Conservation (phyloP, 345 rosid genomes). For the Arabidopsis arenosa region DNA sequence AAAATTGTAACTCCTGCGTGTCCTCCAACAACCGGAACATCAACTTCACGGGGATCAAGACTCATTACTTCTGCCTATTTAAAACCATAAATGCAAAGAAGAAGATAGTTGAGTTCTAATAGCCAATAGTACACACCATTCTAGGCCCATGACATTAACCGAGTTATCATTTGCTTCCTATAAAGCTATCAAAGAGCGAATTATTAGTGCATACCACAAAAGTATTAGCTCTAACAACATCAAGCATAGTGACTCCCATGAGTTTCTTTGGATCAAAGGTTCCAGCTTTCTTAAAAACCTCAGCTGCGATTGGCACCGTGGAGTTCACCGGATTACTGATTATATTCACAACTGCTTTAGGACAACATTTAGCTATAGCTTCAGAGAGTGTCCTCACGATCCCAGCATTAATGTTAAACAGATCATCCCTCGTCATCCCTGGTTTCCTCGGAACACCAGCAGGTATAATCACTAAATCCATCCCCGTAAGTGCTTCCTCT, state of each 20-base stretch:
- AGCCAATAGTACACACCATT: neutral
- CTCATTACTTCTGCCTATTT: slow-evolving; percentile 77
- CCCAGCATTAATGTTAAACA: slow-evolving; percentile 96
- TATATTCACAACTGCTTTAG: slow-evolving; percentile 79
- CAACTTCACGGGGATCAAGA: slow-evolving; percentile 79
- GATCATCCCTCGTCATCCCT: slow-evolving; percentile 99
- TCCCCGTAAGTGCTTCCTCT: slow-evolving; percentile 86
- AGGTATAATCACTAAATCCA: slow-evolving; percentile 91
- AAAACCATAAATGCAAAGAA: slow-evolving; percentile 15
- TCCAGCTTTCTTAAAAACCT: slow-evolving; percentile 92
- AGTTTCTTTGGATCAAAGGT: slow-evolving; percentile 82
- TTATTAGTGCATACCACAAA: slow-evolving; percentile 72
- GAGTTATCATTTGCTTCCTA: neutral
- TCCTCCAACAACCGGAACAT: slow-evolving; percentile 85
- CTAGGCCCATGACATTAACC: neutral
- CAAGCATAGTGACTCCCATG: slow-evolving; percentile 96
- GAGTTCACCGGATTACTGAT: slow-evolving; percentile 98
- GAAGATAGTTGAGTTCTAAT: neutral
- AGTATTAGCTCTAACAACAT: slow-evolving; percentile 96
- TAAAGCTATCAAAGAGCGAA: neutral
- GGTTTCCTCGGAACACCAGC: slow-evolving; percentile 99
- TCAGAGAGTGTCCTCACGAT: slow-evolving; percentile 87
- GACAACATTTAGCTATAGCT: slow-evolving; percentile 85
- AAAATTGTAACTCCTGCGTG: slow-evolving; percentile 85
- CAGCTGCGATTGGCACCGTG: slow-evolving; percentile 93